Evolutionary conservation across 2,329 filamentous ascomycete species (phyloP).

Genomic region (Moelleriella libera): DNA sequence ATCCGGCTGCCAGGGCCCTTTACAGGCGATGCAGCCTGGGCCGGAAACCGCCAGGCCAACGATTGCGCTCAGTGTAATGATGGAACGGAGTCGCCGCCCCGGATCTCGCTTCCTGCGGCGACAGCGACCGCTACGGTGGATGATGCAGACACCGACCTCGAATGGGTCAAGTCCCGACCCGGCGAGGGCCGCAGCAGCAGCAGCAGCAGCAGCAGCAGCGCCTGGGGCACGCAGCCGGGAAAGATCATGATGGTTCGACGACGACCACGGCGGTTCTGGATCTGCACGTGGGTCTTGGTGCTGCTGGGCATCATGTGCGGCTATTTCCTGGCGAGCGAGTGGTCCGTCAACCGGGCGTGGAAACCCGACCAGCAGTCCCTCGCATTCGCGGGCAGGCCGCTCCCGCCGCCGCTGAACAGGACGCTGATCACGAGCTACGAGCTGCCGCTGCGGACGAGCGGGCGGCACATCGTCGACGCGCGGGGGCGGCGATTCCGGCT

Average conservation of each 20-base stretch:
- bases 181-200: too few relatives aligned
- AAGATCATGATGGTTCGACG: too few relatives aligned
- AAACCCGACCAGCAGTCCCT: conserved; percentile 30
- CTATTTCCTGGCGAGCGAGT: conserved; percentile 26
- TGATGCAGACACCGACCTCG: too few relatives aligned
- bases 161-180: too few relatives aligned
- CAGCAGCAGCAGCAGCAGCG: too few relatives aligned
- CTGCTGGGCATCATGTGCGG: conserved; percentile 22
- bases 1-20: background rate
- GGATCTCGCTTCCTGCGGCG: too few relatives aligned
- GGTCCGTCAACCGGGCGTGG: conserved; percentile 30
- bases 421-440: conserved; percentile 31
- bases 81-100: background rate
- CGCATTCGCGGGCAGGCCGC: conserved; percentile 32
- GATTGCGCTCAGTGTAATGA: background rate
- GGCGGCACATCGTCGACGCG: conserved; percentile 46
- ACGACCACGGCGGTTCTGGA: background rate
- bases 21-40: conserved; percentile 1
- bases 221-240: too few relatives aligned
- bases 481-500: conserved; percentile 45
- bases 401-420: conserved; percentile 27
- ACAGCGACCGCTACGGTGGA: too few relatives aligned
- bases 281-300: conserved; percentile 8
- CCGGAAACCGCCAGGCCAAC: background rate
- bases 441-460: conserved; percentile 44